Evolutionary conservation across 2,329 filamentous ascomycete species (phyloP).

Genomic region (Exophiala viscosa): DNA sequence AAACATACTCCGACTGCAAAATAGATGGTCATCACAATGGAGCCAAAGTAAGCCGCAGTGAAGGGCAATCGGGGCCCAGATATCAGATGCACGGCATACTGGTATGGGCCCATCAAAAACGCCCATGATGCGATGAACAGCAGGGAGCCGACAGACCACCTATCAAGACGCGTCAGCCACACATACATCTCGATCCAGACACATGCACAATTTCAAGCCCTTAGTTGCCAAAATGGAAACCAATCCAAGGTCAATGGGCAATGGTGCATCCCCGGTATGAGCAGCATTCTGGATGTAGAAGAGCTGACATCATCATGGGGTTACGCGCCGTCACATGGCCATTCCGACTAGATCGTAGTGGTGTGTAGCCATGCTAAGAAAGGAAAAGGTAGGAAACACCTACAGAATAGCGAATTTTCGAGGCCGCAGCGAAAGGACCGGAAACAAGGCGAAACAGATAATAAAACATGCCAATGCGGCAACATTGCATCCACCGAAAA

Average conservation of each 20-base stretch:
- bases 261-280: constrained; percentile 5
- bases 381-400: constrained; percentile 49
- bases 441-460: constrained; percentile 86
- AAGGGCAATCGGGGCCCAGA: constrained; percentile 85
- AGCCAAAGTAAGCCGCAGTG: constrained; percentile 90
- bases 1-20: constrained; percentile 77
- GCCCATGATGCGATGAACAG: constrained; percentile 92
- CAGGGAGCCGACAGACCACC: constrained; percentile 90
- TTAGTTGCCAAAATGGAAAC: constrained; percentile 6
- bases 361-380: constrained; percentile 20
- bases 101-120: constrained; percentile 84
- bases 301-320: constrained; percentile 30
- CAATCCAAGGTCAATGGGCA: constrained; percentile 10
- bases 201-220: constrained; percentile 15
- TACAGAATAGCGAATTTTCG: constrained; percentile 96
- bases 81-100: constrained; percentile 78
- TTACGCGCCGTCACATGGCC: constrained; percentile 27
- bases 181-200: constrained; percentile 19
- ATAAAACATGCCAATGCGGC: constrained; percentile 88
- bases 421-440: constrained; percentile 72
- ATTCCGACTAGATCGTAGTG: constrained; percentile 10
- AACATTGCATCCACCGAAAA: constrained; percentile 88
- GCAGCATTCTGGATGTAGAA: constrained; percentile 17
- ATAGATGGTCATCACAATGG: constrained; percentile 82
- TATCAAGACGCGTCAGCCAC: constrained; percentile 43